Evolutionary conservation across 164 flowering plant genomes (phyloP), one percentile per base, ranked within the genome.

Genomic region (Umbellularia californica): DNA sequence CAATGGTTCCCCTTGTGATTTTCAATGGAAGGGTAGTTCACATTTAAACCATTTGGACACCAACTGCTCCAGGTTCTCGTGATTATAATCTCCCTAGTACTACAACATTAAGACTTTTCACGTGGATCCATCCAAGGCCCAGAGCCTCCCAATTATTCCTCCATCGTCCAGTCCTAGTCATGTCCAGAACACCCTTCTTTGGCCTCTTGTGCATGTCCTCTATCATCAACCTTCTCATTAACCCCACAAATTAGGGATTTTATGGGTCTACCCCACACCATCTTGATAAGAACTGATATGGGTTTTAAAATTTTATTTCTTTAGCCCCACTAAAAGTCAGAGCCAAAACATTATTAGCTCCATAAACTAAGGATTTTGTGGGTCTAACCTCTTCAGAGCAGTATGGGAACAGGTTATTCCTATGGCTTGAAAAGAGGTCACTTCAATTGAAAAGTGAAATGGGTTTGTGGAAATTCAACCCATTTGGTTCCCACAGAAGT

Each of bases 151-250:
- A 47, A 69, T 47, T 41, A 35, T 20, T 69, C 27, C 15, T 41
- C 55, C 23, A 69, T 69, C 71, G 41, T 69, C 22, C 52, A 3
- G 52, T 47, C 71, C 71, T 35, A 4, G 55, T 69, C 71, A 67
- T 17, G 22, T 15, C 22, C n/a, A 67, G 14, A n/a, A 4, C 50
- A 67, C 67, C 10, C n/a, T 20, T 22, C 69, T 69, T 69, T 28
- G 70, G 19, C 50, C 10, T n/a, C 30, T 22, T 24, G 28, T 64
- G 67, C 33, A 24, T 64, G 67, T 27, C 22, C 67, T 25, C 4
- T 9, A 22, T 24, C 67, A 64, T 64, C 28, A 64, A 22, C 14
- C 67, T 7, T 3, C 27, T 64, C 67, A 64, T 66, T 30, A 66
- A 35, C 22, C 47, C 69, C 69, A 25, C 47, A 66, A 66, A 66